phyloP scores from a whole-genome alignment of 331 rosid species.

The Cydonia oblonga region DNA sequence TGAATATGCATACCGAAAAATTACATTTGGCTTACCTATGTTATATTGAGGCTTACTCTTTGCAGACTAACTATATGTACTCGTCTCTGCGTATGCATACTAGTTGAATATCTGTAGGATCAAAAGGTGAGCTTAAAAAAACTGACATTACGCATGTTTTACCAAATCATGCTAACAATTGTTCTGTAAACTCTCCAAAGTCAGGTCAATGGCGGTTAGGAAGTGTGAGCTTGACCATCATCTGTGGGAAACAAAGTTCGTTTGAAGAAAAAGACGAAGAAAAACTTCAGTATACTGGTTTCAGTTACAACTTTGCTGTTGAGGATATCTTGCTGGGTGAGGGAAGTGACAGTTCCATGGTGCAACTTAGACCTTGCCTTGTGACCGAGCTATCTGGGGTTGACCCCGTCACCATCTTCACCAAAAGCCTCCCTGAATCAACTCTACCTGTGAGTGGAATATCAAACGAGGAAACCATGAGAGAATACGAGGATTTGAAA shows the following conservation, averaged over 20 bases:
- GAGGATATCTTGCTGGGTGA: slow-evolving; percentile 70
- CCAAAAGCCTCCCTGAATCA: slow-evolving; percentile 20
- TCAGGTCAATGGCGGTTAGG: slow-evolving; percentile 92
- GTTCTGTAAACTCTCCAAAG: slow-evolving; percentile 26
- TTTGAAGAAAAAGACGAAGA: slow-evolving; percentile 22
- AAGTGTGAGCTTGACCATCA: slow-evolving; percentile 39
- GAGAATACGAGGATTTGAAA: slow-evolving; percentile 67
- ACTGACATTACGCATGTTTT: neutral
- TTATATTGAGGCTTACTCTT: too few relatives aligned
- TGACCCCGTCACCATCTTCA: slow-evolving; percentile 33
- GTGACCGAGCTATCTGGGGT: slow-evolving; percentile 37
- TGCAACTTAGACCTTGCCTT: slow-evolving; percentile 58
- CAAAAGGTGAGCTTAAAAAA: neutral
- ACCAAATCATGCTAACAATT: slow-evolving; percentile 18
- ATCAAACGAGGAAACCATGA: slow-evolving; percentile 67
- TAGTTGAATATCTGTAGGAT: neutral
- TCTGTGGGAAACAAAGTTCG: slow-evolving; percentile 23
- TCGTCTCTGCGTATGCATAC: neutral
- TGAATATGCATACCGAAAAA: neutral
- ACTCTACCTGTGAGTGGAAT: slow-evolving; percentile 7
- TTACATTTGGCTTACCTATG: neutral
- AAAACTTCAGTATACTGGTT: slow-evolving; percentile 18
- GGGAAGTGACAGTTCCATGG: slow-evolving; percentile 52
- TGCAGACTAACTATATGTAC: neutral
- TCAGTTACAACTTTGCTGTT: slow-evolving; percentile 42